Evolutionary conservation across 2,329 filamentous ascomycete genomes (phyloP), one percentile per base, ranked within the genome.

Genomic region (Apiospora sp.): DNA sequence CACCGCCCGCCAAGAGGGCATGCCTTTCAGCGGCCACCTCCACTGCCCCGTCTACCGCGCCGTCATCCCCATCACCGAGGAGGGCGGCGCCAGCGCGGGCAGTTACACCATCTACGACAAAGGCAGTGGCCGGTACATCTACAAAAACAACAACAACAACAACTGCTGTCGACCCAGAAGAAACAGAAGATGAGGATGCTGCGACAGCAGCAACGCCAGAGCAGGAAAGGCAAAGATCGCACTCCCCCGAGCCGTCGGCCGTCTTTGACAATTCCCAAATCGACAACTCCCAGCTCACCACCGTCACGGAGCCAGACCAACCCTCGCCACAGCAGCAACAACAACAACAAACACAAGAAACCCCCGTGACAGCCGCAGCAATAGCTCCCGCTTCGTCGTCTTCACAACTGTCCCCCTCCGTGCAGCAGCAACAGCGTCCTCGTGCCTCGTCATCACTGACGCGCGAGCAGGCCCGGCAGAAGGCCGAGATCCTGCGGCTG

Each of bases 401-500:
- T 7, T 14, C n/a, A 4, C 49, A 54, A 30, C 54, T 34, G 22
- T 61, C 54, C 16, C 54, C 54, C 3, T 24, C 48, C 19, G 3
- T 22, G 48, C 43, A 49, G 37, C 67, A 8, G 69, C 76, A 74
- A 70, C 75, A 71, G 37, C 41, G 58, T 76, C 22, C 37, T 75
- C 75, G 75, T 72, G 77, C 74, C 71, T 77, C 75, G 54, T 73
- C 54, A 54, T 71, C 76, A 30, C 75, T 88, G 78, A 88, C 87
- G 73, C 85, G 87, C 68, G 87, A 89, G 75, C 85, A 89, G 77
- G 84, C 87, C 61, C 83, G 86, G 71, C 80, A 93, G 87, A 88
- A 89, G 82, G 91, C 91, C 27, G 89, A 92, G 78, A 88, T 90
- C 68, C 85, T 95, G 64, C 88, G 88, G 70, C 86, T 94, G 13